Conservation (phyloP, 2,329 filamentous ascomycete genomes). For the Trichoderma sp. region DNA sequence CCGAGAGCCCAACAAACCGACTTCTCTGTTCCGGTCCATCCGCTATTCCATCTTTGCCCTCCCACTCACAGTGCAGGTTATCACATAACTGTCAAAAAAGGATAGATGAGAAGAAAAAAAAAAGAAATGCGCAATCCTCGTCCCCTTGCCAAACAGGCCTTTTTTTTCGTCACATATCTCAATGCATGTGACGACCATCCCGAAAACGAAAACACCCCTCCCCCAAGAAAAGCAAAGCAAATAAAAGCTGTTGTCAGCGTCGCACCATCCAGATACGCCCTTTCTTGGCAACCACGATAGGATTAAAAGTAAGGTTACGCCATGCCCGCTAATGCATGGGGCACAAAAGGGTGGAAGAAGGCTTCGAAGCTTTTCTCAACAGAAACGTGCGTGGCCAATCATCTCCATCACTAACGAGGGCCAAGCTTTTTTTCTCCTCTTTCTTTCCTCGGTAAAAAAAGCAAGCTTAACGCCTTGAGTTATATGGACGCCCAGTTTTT, state of each 20-base stretch:
- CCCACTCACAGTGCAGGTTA: background rate
- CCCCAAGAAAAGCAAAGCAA: background rate
- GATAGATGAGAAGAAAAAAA: background rate
- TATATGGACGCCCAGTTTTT: background rate
- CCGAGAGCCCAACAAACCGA: background rate
- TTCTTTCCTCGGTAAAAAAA: background rate
- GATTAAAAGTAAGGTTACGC: conserved; percentile 27
- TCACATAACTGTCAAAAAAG: background rate
- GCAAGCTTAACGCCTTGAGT: background rate
- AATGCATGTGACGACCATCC: background rate
- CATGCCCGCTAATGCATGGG: conserved; percentile 25
- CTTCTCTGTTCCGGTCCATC: background rate
- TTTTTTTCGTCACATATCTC: background rate
- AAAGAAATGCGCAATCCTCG: background rate
- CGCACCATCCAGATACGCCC: conserved; percentile 8
- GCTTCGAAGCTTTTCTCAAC: background rate
- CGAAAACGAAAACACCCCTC: background rate
- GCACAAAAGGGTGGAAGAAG: background rate
- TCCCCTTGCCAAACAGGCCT: background rate
- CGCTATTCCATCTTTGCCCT: background rate
- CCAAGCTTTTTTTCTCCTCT: conserved; percentile 5
- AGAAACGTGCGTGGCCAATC: background rate
- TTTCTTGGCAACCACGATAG: conserved; percentile 25
- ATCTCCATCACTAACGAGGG: background rate
- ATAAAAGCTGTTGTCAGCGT: background rate